Percentiles rank a stretch among this genome's conserved stretches.
Conservation (phyloP, 2,329 filamentous ascomycete species). For the Calonectria henricotiae region DNA sequence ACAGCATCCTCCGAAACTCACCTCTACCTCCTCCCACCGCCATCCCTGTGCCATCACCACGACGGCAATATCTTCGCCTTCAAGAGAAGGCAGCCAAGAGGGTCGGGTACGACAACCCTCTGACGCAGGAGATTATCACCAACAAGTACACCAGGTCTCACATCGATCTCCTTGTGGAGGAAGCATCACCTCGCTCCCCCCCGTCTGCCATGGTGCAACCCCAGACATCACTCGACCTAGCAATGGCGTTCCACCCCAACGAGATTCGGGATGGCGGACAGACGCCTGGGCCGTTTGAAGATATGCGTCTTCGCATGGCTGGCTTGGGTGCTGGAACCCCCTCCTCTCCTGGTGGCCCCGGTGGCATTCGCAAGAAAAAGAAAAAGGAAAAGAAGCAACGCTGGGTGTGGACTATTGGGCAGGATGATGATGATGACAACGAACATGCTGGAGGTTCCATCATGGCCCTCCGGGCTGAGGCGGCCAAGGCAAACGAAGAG, state of each 20-base stretch:
- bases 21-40: slow-evolving; percentile 71
- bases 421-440: slow-evolving; percentile 66
- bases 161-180: slow-evolving; percentile 75
- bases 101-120: slow-evolving; percentile 75
- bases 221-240: slow-evolving; percentile 65
- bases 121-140: slow-evolving; percentile 77
- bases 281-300: slow-evolving; percentile 76
- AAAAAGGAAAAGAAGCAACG: slow-evolving; percentile 74
- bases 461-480: slow-evolving; percentile 59
- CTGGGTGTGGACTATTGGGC: slow-evolving; percentile 79
- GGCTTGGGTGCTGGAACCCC: slow-evolving; percentile 63
- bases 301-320: slow-evolving; percentile 74
- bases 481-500: slow-evolving; percentile 47
- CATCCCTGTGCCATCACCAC: slow-evolving; percentile 68
- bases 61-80: slow-evolving; percentile 70
- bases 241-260: slow-evolving; percentile 68
- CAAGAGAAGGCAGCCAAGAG: slow-evolving; percentile 70
- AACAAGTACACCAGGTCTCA: slow-evolving; percentile 76
- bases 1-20: slow-evolving; percentile 78
- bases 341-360: slow-evolving; percentile 60
- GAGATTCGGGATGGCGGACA: slow-evolving; percentile 75
- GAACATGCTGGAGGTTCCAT: slow-evolving; percentile 63
- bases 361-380: slow-evolving; percentile 70
- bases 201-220: slow-evolving; percentile 54
- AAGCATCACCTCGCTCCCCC: slow-evolving; percentile 67